Conservation (phyloP, 2,329 filamentous ascomycete species). For the Trematosphaeria pertusa region DNA sequence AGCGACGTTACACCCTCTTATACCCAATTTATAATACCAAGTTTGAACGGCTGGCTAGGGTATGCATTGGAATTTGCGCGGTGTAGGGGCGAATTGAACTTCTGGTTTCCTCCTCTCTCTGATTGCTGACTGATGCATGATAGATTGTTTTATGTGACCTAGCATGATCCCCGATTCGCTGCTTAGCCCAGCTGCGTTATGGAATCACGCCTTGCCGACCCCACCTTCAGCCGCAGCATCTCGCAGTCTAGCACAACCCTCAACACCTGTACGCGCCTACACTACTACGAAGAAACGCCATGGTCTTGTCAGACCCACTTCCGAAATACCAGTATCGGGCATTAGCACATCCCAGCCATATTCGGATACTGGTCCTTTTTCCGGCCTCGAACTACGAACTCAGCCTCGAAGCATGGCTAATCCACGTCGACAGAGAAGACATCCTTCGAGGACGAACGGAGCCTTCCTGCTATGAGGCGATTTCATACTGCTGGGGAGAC, state of each 20-base stretch:
- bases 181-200: too few species aligned
- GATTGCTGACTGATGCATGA: too few species aligned
- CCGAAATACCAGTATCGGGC: background rate
- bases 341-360: background rate
- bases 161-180: too few species aligned
- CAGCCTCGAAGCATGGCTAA: background rate
- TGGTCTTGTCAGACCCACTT: background rate
- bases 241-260: background rate
- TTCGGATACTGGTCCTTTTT: background rate
- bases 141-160: too few species aligned
- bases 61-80: too few species aligned
- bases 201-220: too few species aligned
- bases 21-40: too few species aligned
- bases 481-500: constrained; percentile 9
- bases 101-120: too few species aligned
- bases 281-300: background rate
- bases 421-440: background rate
- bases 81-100: too few species aligned
- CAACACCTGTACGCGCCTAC: background rate
- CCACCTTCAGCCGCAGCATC: too few species aligned
- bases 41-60: too few species aligned
- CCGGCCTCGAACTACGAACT: background rate
- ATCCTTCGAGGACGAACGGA: background rate
- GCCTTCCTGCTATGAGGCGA: constrained; percentile 1
- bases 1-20: too few species aligned